Evolutionary conservation across 2,329 filamentous ascomycete species (phyloP).

Genomic region (Emericellopsis cladophorae): DNA sequence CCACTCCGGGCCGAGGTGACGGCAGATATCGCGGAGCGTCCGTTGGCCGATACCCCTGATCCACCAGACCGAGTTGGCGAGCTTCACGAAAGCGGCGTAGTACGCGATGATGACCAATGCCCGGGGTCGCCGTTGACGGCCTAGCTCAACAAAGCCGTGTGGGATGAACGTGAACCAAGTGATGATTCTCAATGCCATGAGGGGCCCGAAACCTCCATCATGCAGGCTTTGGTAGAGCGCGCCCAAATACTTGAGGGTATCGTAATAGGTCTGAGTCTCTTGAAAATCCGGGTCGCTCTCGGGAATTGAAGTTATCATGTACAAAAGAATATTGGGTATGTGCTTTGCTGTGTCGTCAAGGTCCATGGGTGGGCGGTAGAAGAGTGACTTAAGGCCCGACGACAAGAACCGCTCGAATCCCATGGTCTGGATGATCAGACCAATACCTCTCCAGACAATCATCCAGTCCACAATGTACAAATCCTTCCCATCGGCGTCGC

Average conservation of each 20-base stretch:
- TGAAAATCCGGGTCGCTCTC: conserved; percentile 26
- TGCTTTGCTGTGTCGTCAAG: conserved; percentile 23
- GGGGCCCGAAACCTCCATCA: conserved; percentile 18
- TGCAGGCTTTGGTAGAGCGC: conserved; percentile 35
- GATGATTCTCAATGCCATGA: conserved; percentile 35
- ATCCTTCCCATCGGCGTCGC: conserved; percentile 27
- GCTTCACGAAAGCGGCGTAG: conserved; percentile 36
- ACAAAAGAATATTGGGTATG: conserved; percentile 34
- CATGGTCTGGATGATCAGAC: conserved; percentile 29
- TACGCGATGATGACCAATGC: conserved; percentile 39
- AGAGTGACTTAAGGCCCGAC: conserved; percentile 32
- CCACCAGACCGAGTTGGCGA: conserved; percentile 35
- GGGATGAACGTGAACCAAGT: conserved; percentile 38
- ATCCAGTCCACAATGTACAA: conserved; percentile 45
- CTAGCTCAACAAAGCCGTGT: conserved; percentile 6
- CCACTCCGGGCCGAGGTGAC: conserved; percentile 26
- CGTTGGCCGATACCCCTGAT: conserved; percentile 29
- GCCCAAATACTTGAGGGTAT: conserved; percentile 34
- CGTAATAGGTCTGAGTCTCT: conserved; percentile 27
- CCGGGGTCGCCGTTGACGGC: conserved; percentile 20
- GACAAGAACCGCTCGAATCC: conserved; percentile 13
- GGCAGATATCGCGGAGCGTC: conserved; percentile 29
- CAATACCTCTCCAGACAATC: conserved; percentile 38
- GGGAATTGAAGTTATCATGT: conserved; percentile 33
- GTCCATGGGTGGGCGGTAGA: conserved; percentile 35